These are phyloP conservation scores for Fusarium fracticaudum DNA, from an alignment of 2,329 filamentous ascomycete genomes.

Conservation along the genomic window DNA sequence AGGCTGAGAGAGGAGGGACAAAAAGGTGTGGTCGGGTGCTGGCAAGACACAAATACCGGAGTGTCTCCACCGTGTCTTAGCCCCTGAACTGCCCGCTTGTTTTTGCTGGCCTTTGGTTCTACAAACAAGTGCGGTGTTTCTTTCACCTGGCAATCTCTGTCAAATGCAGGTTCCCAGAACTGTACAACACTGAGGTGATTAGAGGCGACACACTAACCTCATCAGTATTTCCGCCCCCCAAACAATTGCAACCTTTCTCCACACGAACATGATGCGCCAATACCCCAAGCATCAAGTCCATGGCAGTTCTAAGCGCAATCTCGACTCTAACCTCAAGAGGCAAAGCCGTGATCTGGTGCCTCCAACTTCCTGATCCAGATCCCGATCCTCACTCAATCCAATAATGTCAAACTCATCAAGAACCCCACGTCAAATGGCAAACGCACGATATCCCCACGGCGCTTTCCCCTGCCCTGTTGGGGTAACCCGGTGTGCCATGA, in stretches of 20 bases:
- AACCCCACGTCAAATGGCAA: slow-evolving; percentile 11
- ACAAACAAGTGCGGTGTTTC: not conserved
- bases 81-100: not conserved
- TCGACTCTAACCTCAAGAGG: not conserved
- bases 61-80: not conserved
- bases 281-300: not conserved
- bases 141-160: not conserved
- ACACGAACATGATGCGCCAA: not conserved
- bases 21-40: not conserved
- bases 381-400: not conserved
- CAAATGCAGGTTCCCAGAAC: not conserved
- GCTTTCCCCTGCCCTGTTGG: slow-evolving; percentile 15
- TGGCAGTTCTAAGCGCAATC: slow-evolving; percentile 28
- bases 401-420: not conserved
- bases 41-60: not conserved
- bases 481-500: not conserved
- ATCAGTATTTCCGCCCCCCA: not conserved
- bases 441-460: not conserved
- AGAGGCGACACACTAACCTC: not conserved
- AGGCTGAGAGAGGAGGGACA: not conserved
- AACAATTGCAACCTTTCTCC: not conserved
- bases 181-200: not conserved
- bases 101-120: not conserved
- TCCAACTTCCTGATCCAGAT: slow-evolving; percentile 22
- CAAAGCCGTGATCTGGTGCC: slow-evolving; percentile 17